These are phyloP conservation scores for Saposhnikovia divaricata DNA, from an alignment of 129 eudicot species.

Conservation along the genomic window DNA sequence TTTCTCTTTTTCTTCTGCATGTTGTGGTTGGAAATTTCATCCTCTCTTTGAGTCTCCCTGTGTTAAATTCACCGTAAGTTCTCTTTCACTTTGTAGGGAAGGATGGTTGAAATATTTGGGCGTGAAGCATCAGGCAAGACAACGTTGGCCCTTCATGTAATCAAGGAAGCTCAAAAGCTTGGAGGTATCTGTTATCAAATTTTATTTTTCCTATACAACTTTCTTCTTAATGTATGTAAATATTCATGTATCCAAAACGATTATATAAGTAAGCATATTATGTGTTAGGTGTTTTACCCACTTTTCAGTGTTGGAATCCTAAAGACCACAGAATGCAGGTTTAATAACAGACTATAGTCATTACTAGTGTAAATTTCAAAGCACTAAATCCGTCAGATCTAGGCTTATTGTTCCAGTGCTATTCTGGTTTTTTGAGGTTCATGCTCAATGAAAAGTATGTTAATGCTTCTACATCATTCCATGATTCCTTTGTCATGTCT, in stretches of 20 bases:
- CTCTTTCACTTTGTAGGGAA: constrained; percentile 57
- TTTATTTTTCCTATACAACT: neutral
- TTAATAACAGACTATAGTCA: neutral
- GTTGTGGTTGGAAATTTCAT: neutral
- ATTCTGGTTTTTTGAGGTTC: neutral
- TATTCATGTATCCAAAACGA: neutral
- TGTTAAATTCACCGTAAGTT: constrained; percentile 3
- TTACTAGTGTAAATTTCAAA: neutral
- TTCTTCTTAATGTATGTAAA: neutral
- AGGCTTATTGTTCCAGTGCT: neutral
- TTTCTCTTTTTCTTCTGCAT: neutral
- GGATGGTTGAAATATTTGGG: constrained; percentile 91
- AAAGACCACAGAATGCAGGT: neutral
- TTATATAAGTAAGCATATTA: neutral
- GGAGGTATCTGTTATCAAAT: constrained; percentile 57
- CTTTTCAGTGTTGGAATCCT: neutral
- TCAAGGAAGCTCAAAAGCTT: constrained; percentile 94
- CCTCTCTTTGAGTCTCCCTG: constrained; percentile 2
- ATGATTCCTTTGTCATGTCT: neutral
- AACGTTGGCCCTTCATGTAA: constrained; percentile 83
- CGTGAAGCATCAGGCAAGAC: constrained; percentile 97
- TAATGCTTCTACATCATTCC: neutral
- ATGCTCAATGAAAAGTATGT: neutral
- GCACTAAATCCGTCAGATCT: neutral
- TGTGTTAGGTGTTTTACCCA: neutral